These are phyloP conservation scores for Boletus subparvulus DNA, from an alignment of 768 basidiomycete species.

Conservation along the genomic window DNA sequence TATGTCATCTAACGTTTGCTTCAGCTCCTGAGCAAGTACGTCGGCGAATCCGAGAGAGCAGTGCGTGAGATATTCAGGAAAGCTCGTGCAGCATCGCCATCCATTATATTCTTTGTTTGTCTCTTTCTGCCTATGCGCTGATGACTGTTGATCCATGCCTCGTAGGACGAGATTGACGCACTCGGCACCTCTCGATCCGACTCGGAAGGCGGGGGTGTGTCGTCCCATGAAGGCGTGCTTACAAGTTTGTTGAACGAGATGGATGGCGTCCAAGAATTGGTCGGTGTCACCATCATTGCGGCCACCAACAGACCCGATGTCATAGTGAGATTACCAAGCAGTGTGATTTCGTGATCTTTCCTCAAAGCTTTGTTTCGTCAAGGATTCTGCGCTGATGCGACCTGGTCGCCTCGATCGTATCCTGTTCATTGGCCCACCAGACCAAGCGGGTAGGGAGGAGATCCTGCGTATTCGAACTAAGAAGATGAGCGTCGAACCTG, in stretches of 20 bases:
- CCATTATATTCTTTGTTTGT: conserved; percentile 93
- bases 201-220: conserved; percentile 47
- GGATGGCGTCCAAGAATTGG: conserved; percentile 95
- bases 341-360: background rate
- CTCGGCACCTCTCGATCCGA: conserved; percentile 76
- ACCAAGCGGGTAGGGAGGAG: conserved; percentile 73
- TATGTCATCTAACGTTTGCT: conserved; percentile 1
- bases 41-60: conserved; percentile 95
- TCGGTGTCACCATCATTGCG: conserved; percentile 93
- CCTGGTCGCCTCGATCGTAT: conserved; percentile 94
- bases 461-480: conserved; percentile 77
- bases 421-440: conserved; percentile 91
- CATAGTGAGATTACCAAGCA: conserved; percentile 53
- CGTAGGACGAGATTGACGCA: conserved; percentile 95
- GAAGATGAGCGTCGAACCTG: conserved; percentile 78
- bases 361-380: background rate
- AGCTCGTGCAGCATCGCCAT: conserved; percentile 90
- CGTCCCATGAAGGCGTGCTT: conserved; percentile 83
- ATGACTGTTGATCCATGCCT: background rate
- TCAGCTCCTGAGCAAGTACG: conserved; percentile 94
- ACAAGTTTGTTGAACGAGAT: conserved; percentile 95
- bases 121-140: background rate
- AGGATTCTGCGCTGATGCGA: conserved; percentile 95
- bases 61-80: conserved; percentile 95
- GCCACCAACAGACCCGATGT: conserved; percentile 95